These are phyloP conservation scores for Colletotrichum ledebouriae DNA, from an alignment of 2,329 filamentous ascomycete genomes.

Conservation along the genomic window DNA sequence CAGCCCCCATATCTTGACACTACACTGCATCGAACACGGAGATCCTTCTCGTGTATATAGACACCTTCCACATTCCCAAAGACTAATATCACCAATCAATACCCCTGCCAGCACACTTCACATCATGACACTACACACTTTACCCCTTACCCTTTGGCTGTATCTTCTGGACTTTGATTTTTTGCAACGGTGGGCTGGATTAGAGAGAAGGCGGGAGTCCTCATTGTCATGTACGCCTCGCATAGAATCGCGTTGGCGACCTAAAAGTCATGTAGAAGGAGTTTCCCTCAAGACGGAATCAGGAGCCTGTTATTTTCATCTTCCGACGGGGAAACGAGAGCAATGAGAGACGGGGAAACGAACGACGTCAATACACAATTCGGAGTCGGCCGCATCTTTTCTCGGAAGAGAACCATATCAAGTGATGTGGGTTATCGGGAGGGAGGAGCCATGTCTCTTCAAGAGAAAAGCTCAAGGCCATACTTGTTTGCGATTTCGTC, in stretches of 20 bases:
- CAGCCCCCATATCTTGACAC: conserved; percentile 39
- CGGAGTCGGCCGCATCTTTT: conserved; percentile 39
- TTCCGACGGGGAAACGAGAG: conserved; percentile 39
- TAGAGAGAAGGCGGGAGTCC: conserved; percentile 42
- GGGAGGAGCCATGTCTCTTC: conserved; percentile 3
- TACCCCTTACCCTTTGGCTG: conserved; percentile 38
- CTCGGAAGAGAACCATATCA: conserved; percentile 27
- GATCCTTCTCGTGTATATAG: conserved; percentile 43
- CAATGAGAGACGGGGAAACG: conserved; percentile 41
- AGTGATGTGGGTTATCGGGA: conserved; percentile 32
- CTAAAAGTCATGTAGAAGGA: conserved; percentile 45
- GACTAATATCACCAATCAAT: conserved; percentile 43
- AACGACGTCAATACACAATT: conserved; percentile 37
- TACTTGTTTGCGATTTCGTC: conserved; percentile 27
- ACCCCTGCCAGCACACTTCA: conserved; percentile 41
- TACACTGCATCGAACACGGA: conserved; percentile 43
- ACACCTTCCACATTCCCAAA: conserved; percentile 40
- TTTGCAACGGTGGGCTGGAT: conserved; percentile 42
- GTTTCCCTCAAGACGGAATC: conserved; percentile 42
- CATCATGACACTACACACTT: conserved; percentile 38
- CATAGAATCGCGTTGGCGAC: conserved; percentile 41
- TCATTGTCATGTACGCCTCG: conserved; percentile 45
- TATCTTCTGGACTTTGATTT: conserved; percentile 43
- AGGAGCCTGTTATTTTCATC: conserved; percentile 37
- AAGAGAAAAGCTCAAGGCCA: conserved; percentile 34